Percentiles rank a stretch among this genome's conserved stretches.
Conservation (phyloP, 371 early-diverging fungal genomes). For the Saksenaea vasiformis region DNA sequence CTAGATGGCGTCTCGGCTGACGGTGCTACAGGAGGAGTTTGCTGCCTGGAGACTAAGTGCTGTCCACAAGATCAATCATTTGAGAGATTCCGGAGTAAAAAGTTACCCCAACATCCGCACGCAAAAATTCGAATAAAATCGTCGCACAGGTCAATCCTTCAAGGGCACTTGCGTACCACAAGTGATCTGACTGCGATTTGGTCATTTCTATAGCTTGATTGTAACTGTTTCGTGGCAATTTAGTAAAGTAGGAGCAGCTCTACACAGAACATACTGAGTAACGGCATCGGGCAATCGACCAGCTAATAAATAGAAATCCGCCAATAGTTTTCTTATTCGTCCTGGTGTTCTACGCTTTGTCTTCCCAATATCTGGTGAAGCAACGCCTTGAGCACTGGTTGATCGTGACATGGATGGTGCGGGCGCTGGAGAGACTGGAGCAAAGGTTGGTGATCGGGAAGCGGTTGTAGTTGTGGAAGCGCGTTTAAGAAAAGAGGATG, state of each 20-base stretch:
- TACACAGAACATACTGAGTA: conserved; percentile 42
- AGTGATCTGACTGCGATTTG: conserved; percentile 65
- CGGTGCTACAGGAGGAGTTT: conserved; percentile 14
- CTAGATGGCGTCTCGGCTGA: conserved; percentile 17
- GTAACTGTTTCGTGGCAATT: conserved; percentile 45
- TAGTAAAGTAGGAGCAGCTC: background rate
- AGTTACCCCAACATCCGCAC: conserved; percentile 64
- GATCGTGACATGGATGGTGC: conserved; percentile 17
- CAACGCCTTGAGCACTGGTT: conserved; percentile 16
- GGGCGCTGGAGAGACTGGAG: conserved; percentile 19
- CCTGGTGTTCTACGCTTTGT: conserved; percentile 67
- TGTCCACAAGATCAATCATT: background rate
- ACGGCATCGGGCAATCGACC: conserved; percentile 79
- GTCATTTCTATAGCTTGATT: conserved; percentile 69
- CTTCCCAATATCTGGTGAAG: conserved; percentile 21
- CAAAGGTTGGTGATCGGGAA: conserved; percentile 19
- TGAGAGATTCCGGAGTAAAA: background rate
- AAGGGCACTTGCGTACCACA: conserved; percentile 82
- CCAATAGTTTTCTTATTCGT: conserved; percentile 75
- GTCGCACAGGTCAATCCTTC: conserved; percentile 73
- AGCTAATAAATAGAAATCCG: conserved; percentile 78
- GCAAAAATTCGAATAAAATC: conserved; percentile 59
- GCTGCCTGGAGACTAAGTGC: conserved; percentile 27
- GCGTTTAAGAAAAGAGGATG: conserved; percentile 27
- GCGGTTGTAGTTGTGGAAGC: conserved; percentile 20